phyloP scores from a whole-genome alignment of 805 yeast species.

The Ogataea kodamae region DNA sequence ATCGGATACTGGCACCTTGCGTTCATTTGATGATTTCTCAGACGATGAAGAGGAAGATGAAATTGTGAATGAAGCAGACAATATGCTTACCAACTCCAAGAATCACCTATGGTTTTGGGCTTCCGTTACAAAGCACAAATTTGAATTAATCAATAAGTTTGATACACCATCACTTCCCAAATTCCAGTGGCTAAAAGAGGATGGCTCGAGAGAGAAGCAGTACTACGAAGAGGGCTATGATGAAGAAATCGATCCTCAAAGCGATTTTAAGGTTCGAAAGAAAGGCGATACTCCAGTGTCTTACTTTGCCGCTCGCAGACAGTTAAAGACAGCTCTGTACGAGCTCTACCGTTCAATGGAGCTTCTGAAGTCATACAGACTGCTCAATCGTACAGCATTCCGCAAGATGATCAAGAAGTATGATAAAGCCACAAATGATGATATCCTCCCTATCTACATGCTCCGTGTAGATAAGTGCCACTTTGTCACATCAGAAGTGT shows the following conservation, averaged over 20 bases:
- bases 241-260: constrained; percentile 24
- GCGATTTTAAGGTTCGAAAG: constrained; percentile 46
- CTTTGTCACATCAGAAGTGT: constrained; percentile 58
- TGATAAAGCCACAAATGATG: constrained; percentile 64
- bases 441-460: constrained; percentile 48
- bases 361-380: constrained; percentile 63
- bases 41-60: constrained; percentile 16
- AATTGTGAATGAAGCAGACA: no score
- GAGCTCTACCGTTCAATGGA: constrained; percentile 76
- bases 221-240: constrained; percentile 34
- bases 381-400: constrained; percentile 81
- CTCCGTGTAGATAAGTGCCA: constrained; percentile 53
- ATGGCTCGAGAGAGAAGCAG: constrained; percentile 32
- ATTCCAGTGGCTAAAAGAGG: constrained; percentile 32
- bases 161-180: constrained; percentile 43
- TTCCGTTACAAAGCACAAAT: constrained; percentile 24
- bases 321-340: constrained; percentile 61
- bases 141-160: constrained; percentile 32
- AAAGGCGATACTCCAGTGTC: constrained; percentile 38
- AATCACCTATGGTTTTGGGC: constrained; percentile 19
- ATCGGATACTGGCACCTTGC: constrained; percentile 2
- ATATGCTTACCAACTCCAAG: constrained; percentile 5
- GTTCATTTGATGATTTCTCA: constrained; percentile 12
- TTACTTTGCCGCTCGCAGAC: constrained; percentile 61
- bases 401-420: constrained; percentile 86